A percentile compares a stretch with the other conserved stretches of the same genome.
Evolutionary conservation across 805 yeast genomes (phyloP).

Genomic region (Ogataea paraovalis): DNA sequence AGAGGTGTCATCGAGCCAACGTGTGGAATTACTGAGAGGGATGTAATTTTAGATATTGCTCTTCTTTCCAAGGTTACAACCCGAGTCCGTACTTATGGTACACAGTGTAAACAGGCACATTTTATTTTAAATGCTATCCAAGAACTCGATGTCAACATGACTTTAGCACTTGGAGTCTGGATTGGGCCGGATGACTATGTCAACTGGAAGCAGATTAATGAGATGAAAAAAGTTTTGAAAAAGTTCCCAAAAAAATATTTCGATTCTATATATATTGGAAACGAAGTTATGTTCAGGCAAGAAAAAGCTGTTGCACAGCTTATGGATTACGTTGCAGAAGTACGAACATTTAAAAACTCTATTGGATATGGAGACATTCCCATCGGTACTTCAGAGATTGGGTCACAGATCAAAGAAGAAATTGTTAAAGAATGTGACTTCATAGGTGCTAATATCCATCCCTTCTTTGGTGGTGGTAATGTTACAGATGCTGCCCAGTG

Average conservation of each 20-base stretch:
- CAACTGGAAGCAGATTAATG: conserved; percentile 43
- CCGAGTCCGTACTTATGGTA: conserved; percentile 54
- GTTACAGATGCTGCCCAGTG: conserved; percentile 48
- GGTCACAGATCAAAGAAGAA: conserved; percentile 39
- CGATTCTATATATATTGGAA: conserved; percentile 54
- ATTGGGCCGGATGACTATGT: conserved; percentile 42
- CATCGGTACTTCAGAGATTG: conserved; percentile 62
- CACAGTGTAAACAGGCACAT: conserved; percentile 57
- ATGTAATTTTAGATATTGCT: conserved; percentile 53
- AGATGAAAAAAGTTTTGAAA: conserved; percentile 39
- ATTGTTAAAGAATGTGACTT: conserved; percentile 47
- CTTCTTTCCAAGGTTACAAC: conserved; percentile 55
- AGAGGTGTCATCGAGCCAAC: conserved; percentile 42
- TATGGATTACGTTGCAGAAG: conserved; percentile 38
- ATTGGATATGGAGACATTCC: conserved; percentile 39
- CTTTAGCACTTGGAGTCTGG: conserved; percentile 62
- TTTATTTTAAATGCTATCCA: conserved; percentile 50
- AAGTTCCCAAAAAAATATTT: conserved; percentile 43
- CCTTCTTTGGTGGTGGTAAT: conserved; percentile 58
- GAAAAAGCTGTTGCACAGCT: conserved; percentile 41
- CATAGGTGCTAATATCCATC: conserved; percentile 62
- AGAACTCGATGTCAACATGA: conserved; percentile 47
- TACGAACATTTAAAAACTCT: conserved; percentile 35
- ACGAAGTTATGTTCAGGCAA: conserved; percentile 55
- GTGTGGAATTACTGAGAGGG: conserved; percentile 48